Conservation (phyloP, 148 eudicot species). For the Rhododendron henanense region DNA sequence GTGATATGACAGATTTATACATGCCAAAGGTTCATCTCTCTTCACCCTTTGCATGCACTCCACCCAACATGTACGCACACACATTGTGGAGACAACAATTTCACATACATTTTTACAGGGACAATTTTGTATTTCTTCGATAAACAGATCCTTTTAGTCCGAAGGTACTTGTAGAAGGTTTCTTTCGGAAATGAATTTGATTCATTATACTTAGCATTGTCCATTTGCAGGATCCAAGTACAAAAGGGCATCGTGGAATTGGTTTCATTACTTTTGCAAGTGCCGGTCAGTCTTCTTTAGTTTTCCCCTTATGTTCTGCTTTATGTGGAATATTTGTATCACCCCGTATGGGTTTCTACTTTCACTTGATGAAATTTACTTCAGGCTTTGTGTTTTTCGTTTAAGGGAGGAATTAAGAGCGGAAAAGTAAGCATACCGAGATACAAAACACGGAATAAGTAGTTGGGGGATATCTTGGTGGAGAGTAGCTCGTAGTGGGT, state of each 20-base stretch:
- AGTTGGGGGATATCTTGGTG: not conserved
- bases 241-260: constrained; percentile 97
- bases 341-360: not conserved
- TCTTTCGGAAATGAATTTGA: not conserved
- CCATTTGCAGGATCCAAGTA: constrained; percentile 62
- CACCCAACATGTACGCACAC: not conserved
- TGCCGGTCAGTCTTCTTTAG: constrained; percentile 44
- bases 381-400: not conserved
- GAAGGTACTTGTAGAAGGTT: not conserved
- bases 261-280: constrained; percentile 90
- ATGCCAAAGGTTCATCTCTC: constrained; percentile 71
- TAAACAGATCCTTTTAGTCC: not conserved
- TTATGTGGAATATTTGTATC: not conserved
- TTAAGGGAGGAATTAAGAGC: not conserved
- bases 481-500: not conserved
- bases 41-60: not conserved
- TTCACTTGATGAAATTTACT: not conserved
- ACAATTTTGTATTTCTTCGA: not conserved
- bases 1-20: constrained; percentile 88
- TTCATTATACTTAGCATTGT: not conserved
- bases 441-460: not conserved
- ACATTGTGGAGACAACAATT: no score
- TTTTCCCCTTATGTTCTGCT: not conserved
- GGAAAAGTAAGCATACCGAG: not conserved
- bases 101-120: not conserved